Evolutionary conservation across 2,329 filamentous ascomycete species (phyloP).

Genomic region (Sclerotinia trifoliorum): DNA sequence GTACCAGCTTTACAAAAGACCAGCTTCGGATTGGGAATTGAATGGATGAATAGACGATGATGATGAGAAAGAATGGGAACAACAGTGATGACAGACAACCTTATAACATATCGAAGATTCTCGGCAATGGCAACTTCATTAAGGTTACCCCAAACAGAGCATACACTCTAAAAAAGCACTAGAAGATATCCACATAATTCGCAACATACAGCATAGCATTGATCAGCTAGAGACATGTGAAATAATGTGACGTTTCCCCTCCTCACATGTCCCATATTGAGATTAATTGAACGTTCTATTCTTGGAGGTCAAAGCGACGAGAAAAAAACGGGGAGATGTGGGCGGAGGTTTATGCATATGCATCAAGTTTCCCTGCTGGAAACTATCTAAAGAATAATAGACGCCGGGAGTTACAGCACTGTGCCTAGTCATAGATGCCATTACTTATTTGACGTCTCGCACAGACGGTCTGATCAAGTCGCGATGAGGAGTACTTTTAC

Average conservation of each 20-base stretch:
- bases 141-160: neutral
- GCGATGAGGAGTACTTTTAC: neutral
- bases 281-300: slow-evolving; percentile 1
- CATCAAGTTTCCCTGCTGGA: neutral
- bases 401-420: neutral
- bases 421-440: neutral
- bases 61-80: neutral
- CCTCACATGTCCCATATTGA: neutral
- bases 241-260: neutral
- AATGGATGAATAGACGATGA: slow-evolving; percentile 7
- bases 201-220: slow-evolving; percentile 8
- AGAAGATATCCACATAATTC: neutral
- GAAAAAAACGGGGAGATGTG: neutral
- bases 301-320: neutral
- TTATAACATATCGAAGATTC: slow-evolving; percentile 13
- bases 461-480: slow-evolving; percentile 8
- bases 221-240: neutral
- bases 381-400: neutral
- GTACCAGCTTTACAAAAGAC: neutral
- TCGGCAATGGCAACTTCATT: neutral
- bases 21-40: neutral
- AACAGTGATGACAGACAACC: neutral
- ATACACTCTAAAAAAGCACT: neutral
- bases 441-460: slow-evolving; percentile 6
- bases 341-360: slow-evolving; percentile 12